Base-by-base conservation (phyloP, 2,329 filamentous ascomycete genomes). In the Magnaporthiopsis rhizophila region DNA sequence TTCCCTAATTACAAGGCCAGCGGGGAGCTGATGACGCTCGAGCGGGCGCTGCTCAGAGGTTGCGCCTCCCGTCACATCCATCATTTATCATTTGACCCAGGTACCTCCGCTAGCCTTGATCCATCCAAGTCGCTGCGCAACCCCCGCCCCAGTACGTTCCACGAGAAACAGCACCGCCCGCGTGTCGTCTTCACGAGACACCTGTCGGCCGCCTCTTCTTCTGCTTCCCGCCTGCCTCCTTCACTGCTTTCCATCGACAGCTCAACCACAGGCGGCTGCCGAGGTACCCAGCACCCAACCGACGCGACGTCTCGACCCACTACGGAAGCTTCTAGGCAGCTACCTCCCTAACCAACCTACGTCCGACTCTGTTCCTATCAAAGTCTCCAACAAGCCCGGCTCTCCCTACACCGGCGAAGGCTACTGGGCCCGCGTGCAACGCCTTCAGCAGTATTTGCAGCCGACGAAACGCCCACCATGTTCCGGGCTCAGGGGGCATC, bases 401-500 rank as follows among this genome's bases (percentile, higher is more conserved):
- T 53, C 45, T 53, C 45, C 45, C 9, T 38, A 21, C 32, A 53
- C 62, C 8, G 21, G 9, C 45, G 21, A 53, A 6, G 45, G 45
- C 45, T 30, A 30, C 61, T 24, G 11, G 13, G 28, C 28, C 38
- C 36, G 8, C 50, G 45, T 21, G 45, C 36, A 30, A 30, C 38
- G 45, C 13, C 24, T 53, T 21, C 28, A 32, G 26, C 61, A 53
- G 21, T 21, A 11, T 2, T n/a, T 53, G 45, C 38, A 8, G 26
- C 61, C 24, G 45, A 32, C 24, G 24, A 30, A 62, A 32, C 24
- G 69, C 69, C 68, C 74, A 77, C 74, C 76, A 86, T 86, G 82
- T 86, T 86, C 70, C 80, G 83, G 75, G 82, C 83, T 70, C 82
- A 83, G 73, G 81, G 83, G 70, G 76, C 77, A 67, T 81, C 82